phyloP scores from a whole-genome alignment of 2,329 filamentous ascomycete species.

The Lasiodiplodia sp. region DNA sequence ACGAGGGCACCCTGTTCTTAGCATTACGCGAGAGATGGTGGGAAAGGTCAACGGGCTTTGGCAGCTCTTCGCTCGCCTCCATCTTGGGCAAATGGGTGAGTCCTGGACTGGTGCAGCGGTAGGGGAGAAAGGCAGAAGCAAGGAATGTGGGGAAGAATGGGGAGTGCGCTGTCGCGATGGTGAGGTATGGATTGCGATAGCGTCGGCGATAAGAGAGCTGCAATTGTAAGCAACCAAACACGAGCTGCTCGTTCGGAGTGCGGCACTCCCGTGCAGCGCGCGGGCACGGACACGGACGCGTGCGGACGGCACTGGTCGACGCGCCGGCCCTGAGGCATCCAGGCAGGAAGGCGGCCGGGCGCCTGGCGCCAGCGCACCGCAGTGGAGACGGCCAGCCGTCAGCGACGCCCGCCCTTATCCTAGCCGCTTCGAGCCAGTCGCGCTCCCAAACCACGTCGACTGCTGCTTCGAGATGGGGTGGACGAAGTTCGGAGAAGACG shows the following conservation, averaged over 20 bases:
- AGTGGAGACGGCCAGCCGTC: background rate
- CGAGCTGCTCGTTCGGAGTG: conserved; percentile 5
- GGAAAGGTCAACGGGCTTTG: conserved; percentile 72
- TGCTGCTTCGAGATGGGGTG: conserved; percentile 1
- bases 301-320: background rate
- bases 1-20: conserved; percentile 68
- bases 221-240: conserved; percentile 15
- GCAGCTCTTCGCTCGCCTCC: background rate
- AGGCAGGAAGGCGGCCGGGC: background rate
- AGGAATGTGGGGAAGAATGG: conserved; percentile 18
- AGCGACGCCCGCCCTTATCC: background rate
- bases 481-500: conserved; percentile 8
- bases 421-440: background rate
- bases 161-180: conserved; percentile 14
- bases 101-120: background rate
- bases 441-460: background rate
- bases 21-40: conserved; percentile 79
- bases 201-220: conserved; percentile 24
- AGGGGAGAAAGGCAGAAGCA: background rate
- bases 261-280: background rate
- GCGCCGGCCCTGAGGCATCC: background rate
- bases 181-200: conserved; percentile 7
- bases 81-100: background rate
- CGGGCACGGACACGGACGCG: background rate
- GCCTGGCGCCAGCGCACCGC: background rate